These are phyloP conservation scores for Darksidea phi DNA, from an alignment of 495 filamentous ascomycete genomes.

Conservation along the genomic window DNA sequence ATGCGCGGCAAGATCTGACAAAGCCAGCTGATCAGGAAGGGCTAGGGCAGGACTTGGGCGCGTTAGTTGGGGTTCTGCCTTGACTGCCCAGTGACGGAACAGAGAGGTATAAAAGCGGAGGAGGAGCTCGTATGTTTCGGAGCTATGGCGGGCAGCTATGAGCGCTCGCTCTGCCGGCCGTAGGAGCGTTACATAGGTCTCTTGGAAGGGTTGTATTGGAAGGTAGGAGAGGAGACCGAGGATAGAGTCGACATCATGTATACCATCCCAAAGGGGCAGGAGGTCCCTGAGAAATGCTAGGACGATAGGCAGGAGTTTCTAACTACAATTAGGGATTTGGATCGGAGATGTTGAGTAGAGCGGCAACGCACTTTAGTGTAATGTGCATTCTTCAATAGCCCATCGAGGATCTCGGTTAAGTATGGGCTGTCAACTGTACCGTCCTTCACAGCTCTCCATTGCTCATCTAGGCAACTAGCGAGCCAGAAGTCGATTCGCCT, in stretches of 20 bases:
- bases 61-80: conserved; percentile 40
- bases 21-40: conserved; percentile 1
- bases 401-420: conserved; percentile 29
- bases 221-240: conserved; percentile 65
- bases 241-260: conserved; percentile 56
- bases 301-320: conserved; percentile 53
- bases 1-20: conserved; percentile 55
- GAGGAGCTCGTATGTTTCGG: conserved; percentile 53
- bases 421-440: conserved; percentile 8
- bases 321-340: conserved; percentile 53
- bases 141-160: conserved; percentile 49
- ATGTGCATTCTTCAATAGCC: conserved; percentile 49
- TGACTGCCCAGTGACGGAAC: conserved; percentile 65
- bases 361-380: conserved; percentile 52
- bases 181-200: conserved; percentile 53
- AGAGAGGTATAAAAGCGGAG: conserved; percentile 71
- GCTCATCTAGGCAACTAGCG: conserved; percentile 35
- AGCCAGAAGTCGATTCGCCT: conserved; percentile 38
- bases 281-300: conserved; percentile 63
- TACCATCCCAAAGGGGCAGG: conserved; percentile 67
- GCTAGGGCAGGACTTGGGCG: conserved; percentile 9
- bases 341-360: conserved; percentile 29
- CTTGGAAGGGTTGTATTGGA: conserved; percentile 61
- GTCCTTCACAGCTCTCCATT: conserved; percentile 15
- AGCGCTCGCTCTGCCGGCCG: conserved; percentile 58